These are phyloP conservation scores for Aspergillus aculeatus DNA, from an alignment of 2,329 filamentous ascomycete species.

Conservation along the genomic window DNA sequence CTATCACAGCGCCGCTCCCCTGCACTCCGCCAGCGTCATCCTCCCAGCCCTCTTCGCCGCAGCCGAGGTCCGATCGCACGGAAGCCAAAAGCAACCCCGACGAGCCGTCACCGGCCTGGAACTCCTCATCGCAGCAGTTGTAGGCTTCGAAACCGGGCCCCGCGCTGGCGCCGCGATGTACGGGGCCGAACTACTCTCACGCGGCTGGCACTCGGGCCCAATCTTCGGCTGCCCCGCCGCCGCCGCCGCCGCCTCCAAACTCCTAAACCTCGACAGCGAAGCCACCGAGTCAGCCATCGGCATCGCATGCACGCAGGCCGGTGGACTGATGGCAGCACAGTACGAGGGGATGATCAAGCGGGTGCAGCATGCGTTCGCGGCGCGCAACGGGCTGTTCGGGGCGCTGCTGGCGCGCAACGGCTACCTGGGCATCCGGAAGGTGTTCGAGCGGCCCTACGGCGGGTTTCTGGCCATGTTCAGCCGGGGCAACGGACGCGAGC, in stretches of 20 bases:
- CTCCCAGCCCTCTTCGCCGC: constrained; percentile 45
- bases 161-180: constrained; percentile 40
- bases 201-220: constrained; percentile 44
- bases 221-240: constrained; percentile 41
- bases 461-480: constrained; percentile 45
- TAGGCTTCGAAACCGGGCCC: constrained; percentile 44
- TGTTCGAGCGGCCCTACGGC: constrained; percentile 44
- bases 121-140: constrained; percentile 38
- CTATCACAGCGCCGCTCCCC: constrained; percentile 42
- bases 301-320: constrained; percentile 43
- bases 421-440: constrained; percentile 46
- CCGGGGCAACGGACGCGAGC: constrained; percentile 27
- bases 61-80: background rate
- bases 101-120: constrained; percentile 23
- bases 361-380: constrained; percentile 49
- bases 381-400: constrained; percentile 44
- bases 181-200: constrained; percentile 39
- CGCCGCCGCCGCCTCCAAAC: constrained; percentile 31
- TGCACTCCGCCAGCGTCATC: constrained; percentile 41
- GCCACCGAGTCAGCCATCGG: constrained; percentile 39
- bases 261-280: constrained; percentile 28
- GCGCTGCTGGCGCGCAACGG: constrained; percentile 39
- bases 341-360: constrained; percentile 47
- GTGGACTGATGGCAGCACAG: constrained; percentile 45
- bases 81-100: background rate